Conservation (phyloP, 495 filamentous ascomycete species). For the Hypoxylon rickii region DNA sequence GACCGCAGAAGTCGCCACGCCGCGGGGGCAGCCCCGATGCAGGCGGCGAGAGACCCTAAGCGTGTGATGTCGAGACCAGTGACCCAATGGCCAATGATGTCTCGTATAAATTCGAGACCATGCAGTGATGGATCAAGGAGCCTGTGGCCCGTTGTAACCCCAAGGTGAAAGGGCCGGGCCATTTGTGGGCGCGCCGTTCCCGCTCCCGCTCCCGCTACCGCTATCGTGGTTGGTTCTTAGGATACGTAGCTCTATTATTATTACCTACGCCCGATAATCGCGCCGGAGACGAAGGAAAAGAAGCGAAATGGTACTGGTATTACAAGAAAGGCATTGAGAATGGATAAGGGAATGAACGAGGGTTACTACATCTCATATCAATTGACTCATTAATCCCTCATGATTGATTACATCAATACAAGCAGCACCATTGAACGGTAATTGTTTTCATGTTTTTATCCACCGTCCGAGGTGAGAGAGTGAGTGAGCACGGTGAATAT, state of each 20-base stretch:
- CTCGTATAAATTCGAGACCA: conserved; percentile 31
- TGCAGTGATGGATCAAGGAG: conserved; percentile 33
- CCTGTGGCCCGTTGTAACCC: conserved; percentile 31
- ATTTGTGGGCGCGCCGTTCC: conserved; percentile 18
- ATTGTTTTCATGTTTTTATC: background rate
- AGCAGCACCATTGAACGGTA: background rate
- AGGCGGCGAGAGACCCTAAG: conserved; percentile 39
- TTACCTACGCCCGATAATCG: conserved; percentile 9
- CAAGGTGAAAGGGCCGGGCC: conserved; percentile 31
- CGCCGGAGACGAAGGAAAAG: conserved; percentile 1
- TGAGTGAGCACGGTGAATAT: conserved; percentile 17
- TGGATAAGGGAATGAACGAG: conserved; percentile 6
- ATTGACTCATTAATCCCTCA: conserved; percentile 43
- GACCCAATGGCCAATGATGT: conserved; percentile 37
- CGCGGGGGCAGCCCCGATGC: conserved; percentile 35
- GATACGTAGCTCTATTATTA: no score
- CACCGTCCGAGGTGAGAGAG: no score
- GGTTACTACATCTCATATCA: conserved; percentile 42
- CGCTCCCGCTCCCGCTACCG: no score
- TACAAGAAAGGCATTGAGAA: conserved; percentile 19
- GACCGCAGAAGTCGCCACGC: conserved; percentile 35
- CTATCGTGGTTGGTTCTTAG: no score
- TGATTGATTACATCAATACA: conserved; percentile 11
- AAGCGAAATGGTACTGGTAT: conserved; percentile 8
- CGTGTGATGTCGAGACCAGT: conserved; percentile 37